phyloP scores from a whole-genome alignment of 306 rosid genomes.

The Psophocarpus tetragonolobus region DNA sequence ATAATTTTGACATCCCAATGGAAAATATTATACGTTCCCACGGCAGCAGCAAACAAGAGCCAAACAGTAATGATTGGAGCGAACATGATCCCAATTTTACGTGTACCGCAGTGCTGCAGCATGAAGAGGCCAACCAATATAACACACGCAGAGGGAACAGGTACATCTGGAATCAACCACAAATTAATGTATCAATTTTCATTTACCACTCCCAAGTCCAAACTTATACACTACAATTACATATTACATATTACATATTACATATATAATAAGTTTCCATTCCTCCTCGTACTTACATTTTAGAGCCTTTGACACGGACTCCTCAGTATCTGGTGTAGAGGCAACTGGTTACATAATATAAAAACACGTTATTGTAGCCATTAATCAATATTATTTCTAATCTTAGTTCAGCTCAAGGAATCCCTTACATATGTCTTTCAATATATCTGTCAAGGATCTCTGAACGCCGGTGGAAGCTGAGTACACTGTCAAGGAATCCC shows the following conservation, averaged over 20 bases:
- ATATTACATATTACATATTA: too few species aligned
- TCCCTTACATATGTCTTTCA: constrained; percentile 54
- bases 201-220: too few species aligned
- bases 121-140: constrained; percentile 75
- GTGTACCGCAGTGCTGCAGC: constrained; percentile 75
- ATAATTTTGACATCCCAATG: constrained; percentile 59
- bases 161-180: constrained; percentile 54
- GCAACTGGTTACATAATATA: constrained; percentile 51
- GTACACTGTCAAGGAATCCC: too few species aligned
- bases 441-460: constrained; percentile 54
- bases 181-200: too few species aligned
- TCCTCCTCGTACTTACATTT: constrained; percentile 62
- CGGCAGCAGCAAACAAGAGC: constrained; percentile 58
- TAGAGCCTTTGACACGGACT: constrained; percentile 44
- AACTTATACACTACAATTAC: too few species aligned
- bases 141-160: constrained; percentile 70
- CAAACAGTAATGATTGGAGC: constrained; percentile 74
- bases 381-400: neutral
- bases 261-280: too few species aligned
- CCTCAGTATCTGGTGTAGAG: constrained; percentile 29
- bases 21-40: constrained; percentile 58
- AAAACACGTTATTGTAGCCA: neutral
- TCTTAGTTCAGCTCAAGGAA: neutral
- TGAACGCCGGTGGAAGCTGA: constrained; percentile 77
- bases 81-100: constrained; percentile 71